Evolutionary conservation across 1,284 basidiomycete species (phyloP), one percentile per base, ranked within the genome.

Genomic region (Rhodotorula mucilaginosa): DNA sequence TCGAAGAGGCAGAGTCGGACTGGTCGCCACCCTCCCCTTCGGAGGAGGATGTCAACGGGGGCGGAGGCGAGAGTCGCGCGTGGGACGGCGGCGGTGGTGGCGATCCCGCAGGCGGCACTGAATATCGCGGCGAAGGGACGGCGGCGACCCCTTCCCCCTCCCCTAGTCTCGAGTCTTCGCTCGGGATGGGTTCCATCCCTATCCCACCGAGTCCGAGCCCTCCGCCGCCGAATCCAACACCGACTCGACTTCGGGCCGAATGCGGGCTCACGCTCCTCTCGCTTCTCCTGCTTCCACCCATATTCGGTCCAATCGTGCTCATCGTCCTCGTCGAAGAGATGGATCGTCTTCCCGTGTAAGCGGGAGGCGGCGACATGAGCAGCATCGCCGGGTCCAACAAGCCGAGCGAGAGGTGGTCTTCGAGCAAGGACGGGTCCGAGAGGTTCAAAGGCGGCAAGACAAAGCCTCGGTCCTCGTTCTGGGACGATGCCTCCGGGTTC

Each of bases 351-450:
- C 61, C 51, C 1, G 44, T 49, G 52, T 73, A 70, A 3, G 69
- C 67, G 0, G 69, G 69, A 1, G 72, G 72, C 5, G 70, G 70
- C 0, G 46, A 39, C 21, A 62, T 56, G 46, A 72, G 67, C 6
- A 72, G 64, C 34, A 65, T 58, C 10, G 51, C 44, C 18, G 70
- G 70, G 52, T 72, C 70, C 31, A 72, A 29, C 18, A 72, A 52
- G 5, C 70, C 70, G 59, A 72, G 67, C 13, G 70, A 72, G 49
- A 72, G 64, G 29, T 72, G 70, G 19, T 58, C 58, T 18, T 72
- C 70, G 60, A 69, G 60, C 6, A 57, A 29, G 29, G 63, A 29
- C 2, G 52, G 52, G 29, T 64, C 54, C 6, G 63, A 64, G 21
- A 64, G 54, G 19, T 56, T 26, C 3, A 64, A 46, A 7, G 63